Evolutionary conservation across 2,329 filamentous ascomycete species (phyloP).

Genomic region (Xylaria arbuscula): DNA sequence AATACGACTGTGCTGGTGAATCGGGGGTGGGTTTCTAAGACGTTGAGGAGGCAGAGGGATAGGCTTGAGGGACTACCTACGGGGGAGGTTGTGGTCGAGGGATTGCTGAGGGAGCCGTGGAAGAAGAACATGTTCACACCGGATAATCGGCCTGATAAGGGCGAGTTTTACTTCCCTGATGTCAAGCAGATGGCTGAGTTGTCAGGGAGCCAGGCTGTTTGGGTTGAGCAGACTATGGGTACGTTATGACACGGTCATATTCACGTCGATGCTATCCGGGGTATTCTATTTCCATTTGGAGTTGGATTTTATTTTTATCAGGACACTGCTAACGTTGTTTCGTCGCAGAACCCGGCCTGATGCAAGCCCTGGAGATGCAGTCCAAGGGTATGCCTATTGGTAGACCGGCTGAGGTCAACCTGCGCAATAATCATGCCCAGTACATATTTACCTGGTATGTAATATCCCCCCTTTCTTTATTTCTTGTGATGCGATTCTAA

Average conservation of each 20-base stretch:
- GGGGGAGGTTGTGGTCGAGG: slow-evolving; percentile 82
- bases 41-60: slow-evolving; percentile 71
- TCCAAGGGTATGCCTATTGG: slow-evolving; percentile 89
- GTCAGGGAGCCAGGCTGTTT: slow-evolving; percentile 86
- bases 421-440: slow-evolving; percentile 96
- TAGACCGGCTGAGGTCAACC: slow-evolving; percentile 85
- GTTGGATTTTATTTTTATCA: slow-evolving; percentile 11
- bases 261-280: neutral
- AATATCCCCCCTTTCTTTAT: slow-evolving; percentile 3
- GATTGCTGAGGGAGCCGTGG: slow-evolving; percentile 87
- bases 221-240: slow-evolving; percentile 97
- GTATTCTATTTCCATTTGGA: neutral
- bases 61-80: slow-evolving; percentile 73
- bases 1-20: slow-evolving; percentile 80
- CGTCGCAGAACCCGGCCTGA: slow-evolving; percentile 76
- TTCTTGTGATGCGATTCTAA: slow-evolving; percentile 27
- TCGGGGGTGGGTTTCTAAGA: slow-evolving; percentile 90
- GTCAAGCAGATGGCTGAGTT: slow-evolving; percentile 89
- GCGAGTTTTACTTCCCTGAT: slow-evolving; percentile 95
- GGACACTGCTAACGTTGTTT: slow-evolving; percentile 38
- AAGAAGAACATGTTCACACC: slow-evolving; percentile 99
- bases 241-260: slow-evolving; percentile 44
- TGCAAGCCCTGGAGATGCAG: slow-evolving; percentile 80
- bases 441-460: slow-evolving; percentile 98
- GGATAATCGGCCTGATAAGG: slow-evolving; percentile 82